Evolutionary conservation across 306 rosid genomes (phyloP).

Genomic region (Leucaena leucocephala): DNA sequence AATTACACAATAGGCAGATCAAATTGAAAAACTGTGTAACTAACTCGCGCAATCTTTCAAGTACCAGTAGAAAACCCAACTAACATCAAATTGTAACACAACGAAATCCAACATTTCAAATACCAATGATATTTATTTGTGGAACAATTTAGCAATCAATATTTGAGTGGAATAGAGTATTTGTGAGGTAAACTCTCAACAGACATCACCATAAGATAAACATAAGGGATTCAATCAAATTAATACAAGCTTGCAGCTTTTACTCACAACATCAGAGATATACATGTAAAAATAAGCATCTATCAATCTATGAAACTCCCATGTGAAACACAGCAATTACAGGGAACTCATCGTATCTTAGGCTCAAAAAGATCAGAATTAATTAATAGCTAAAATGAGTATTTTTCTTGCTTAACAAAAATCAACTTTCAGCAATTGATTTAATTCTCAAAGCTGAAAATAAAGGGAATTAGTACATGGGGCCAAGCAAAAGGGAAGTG

Average conservation of each 20-base stretch:
- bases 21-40: background rate
- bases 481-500: background rate
- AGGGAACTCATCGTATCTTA: background rate
- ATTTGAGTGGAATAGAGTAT: background rate
- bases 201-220: background rate
- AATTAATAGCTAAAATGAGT: background rate
- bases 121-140: background rate
- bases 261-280: background rate
- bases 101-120: background rate
- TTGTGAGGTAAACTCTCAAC: background rate
- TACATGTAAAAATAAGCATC: background rate
- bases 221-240: background rate
- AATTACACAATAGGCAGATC: background rate
- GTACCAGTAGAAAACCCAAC: background rate
- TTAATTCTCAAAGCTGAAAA: background rate
- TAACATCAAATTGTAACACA: background rate
- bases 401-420: background rate
- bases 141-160: background rate
- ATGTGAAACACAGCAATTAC: background rate
- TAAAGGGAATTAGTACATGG: background rate
- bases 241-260: background rate
- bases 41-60: background rate
- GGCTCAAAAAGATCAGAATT: background rate
- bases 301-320: slow-evolving; percentile 12
- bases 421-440: background rate